Percentiles rank a stretch among this genome's conserved stretches.
phyloP scores from a whole-genome alignment of 2,329 filamentous ascomycete species.

The Neofusicoccum parvum region DNA sequence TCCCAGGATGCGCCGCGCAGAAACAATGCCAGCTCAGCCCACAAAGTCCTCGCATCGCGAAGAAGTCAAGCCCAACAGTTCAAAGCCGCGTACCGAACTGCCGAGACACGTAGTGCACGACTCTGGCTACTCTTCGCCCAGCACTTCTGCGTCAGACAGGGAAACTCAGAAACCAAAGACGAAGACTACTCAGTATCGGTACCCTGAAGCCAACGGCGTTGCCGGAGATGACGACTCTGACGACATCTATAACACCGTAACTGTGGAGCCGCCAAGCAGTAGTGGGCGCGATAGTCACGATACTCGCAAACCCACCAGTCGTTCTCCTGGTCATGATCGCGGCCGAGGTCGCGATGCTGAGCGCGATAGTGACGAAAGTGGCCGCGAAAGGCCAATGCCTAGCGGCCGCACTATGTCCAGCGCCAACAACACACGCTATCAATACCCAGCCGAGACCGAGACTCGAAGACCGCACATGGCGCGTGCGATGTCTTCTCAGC shows the following conservation, averaged over 20 bases:
- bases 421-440: neutral
- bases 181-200: conserved; percentile 32
- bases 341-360: neutral
- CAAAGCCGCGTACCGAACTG: conserved; percentile 34
- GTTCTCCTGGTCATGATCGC: neutral
- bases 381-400: neutral
- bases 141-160: conserved; percentile 30
- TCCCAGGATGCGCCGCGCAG: conserved; percentile 41
- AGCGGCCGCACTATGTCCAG: neutral
- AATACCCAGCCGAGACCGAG: neutral
- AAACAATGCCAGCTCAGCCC: conserved; percentile 44
- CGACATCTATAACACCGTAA: conserved; percentile 34
- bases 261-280: conserved; percentile 32
- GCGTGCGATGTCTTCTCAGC: neutral
- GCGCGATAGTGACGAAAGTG: neutral
- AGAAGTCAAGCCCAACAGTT: conserved; percentile 31
- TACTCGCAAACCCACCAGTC: neutral
- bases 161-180: conserved; percentile 27
- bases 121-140: conserved; percentile 27
- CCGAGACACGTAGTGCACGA: conserved; percentile 24
- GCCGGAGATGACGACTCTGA: neutral
- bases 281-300: neutral
- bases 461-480: neutral
- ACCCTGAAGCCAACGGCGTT: conserved; percentile 28
- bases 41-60: conserved; percentile 29